A percentile compares a stretch with the other conserved stretches of the same genome.
These are phyloP conservation scores for Penicillium odoratum DNA, from an alignment of 495 filamentous ascomycete species.

Conservation along the genomic window DNA sequence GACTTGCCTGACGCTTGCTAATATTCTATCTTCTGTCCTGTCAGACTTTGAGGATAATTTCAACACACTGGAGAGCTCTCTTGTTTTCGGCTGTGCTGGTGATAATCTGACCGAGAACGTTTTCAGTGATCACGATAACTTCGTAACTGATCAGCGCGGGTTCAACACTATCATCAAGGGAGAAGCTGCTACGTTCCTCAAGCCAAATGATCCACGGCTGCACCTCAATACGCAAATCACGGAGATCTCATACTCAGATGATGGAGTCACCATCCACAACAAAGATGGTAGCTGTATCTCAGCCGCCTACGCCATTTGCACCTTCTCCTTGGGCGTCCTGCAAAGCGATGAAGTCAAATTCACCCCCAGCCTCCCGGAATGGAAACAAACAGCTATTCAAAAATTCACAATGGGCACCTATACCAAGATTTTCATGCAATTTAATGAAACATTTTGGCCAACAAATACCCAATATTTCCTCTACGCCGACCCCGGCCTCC, in stretches of 20 bases:
- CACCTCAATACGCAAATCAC: slow-evolving; percentile 63
- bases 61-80: slow-evolving; percentile 49
- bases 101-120: slow-evolving; percentile 50
- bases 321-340: slow-evolving; percentile 68
- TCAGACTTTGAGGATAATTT: slow-evolving; percentile 58
- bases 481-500: slow-evolving; percentile 61
- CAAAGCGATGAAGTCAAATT: slow-evolving; percentile 66
- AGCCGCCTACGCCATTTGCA: slow-evolving; percentile 60
- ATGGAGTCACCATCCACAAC: slow-evolving; percentile 59
- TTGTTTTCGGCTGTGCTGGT: slow-evolving; percentile 46
- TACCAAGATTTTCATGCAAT: slow-evolving; percentile 79
- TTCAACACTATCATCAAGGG: slow-evolving; percentile 63
- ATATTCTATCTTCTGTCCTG: slow-evolving; percentile 8
- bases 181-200: slow-evolving; percentile 62
- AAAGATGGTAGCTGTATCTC: slow-evolving; percentile 59
- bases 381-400: slow-evolving; percentile 67
- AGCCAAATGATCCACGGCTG: slow-evolving; percentile 56
- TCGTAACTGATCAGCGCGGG: slow-evolving; percentile 66
- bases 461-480: slow-evolving; percentile 67
- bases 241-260: slow-evolving; percentile 53
- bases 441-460: slow-evolving; percentile 72
- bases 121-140: slow-evolving; percentile 62
- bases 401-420: slow-evolving; percentile 74
- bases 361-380: slow-evolving; percentile 59
- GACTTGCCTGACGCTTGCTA: slow-evolving; percentile 4